These are phyloP conservation scores for Oryza officinalis DNA, from an alignment of 176 grass and related monocot genomes.

Conservation along the genomic window DNA sequence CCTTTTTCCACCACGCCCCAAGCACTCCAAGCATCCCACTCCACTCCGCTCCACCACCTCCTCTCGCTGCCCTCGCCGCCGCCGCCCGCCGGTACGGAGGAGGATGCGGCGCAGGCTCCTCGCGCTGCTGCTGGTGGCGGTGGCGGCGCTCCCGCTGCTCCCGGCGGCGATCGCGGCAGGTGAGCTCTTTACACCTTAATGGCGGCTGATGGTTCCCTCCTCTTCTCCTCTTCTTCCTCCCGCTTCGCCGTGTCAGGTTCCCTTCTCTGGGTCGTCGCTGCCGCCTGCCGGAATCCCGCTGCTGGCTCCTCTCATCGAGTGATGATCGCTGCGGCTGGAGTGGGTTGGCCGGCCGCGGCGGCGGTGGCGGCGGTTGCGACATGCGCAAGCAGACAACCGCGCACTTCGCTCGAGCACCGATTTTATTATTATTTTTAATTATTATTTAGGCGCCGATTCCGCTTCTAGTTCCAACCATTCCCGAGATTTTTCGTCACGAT, in stretches of 20 bases:
- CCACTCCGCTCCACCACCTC: neutral
- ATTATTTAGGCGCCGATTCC: neutral
- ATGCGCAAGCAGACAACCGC: neutral
- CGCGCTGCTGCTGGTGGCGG: conserved; percentile 16
- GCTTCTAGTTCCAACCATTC: neutral
- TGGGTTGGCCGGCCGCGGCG: neutral
- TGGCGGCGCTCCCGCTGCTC: conserved; percentile 7
- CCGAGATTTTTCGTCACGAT: neutral
- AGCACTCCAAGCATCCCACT: neutral
- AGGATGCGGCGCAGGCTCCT: conserved; percentile 22
- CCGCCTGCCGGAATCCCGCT: neutral
- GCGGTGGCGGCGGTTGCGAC: neutral
- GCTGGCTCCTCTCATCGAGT: neutral
- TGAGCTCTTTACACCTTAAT: neutral
- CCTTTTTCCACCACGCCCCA: neutral
- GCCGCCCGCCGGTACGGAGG: neutral
- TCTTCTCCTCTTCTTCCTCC: neutral
- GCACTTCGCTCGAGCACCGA: neutral
- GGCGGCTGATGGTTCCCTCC: neutral
- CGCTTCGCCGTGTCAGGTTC: neutral
- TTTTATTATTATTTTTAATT: neutral
- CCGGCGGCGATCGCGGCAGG: conserved; percentile 65
- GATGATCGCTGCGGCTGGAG: neutral
- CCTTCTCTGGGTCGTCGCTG: neutral
- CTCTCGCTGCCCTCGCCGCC: no score